Conservation (phyloP, 495 filamentous ascomycete species). For the Aspergillus taichungensis region DNA sequence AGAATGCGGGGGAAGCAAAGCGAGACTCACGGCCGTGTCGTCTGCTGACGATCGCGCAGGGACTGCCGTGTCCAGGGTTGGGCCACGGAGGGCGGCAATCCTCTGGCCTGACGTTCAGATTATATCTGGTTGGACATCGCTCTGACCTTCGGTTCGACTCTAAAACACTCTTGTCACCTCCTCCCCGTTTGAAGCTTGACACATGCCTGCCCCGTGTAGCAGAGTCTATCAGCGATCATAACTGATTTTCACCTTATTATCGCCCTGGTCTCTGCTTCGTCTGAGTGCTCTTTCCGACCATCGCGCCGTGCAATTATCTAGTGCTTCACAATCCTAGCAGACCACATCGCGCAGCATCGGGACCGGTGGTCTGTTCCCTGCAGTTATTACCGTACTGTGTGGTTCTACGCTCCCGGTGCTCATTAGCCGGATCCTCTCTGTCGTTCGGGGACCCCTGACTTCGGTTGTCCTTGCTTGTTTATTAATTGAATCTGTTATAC, state of each 20-base stretch:
- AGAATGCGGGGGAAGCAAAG: constrained; percentile 1
- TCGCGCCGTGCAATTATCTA: no score
- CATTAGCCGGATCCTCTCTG: neutral
- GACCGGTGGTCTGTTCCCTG: neutral
- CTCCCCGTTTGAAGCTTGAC: neutral
- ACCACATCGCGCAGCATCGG: no score
- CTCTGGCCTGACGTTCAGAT: no score
- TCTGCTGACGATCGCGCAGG: neutral
- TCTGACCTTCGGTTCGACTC: constrained; percentile 1
- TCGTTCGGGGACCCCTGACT: constrained; percentile 1
- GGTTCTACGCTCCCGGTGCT: neutral
- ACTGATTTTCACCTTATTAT: no score
- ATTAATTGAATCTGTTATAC: neutral
- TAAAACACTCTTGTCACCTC: constrained; percentile 4
- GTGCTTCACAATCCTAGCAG: no score
- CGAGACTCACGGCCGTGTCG: neutral
- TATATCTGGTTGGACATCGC: no score
- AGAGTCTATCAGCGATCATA: no score
- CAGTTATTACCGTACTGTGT: neutral
- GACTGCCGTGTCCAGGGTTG: neutral
- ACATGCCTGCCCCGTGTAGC: neutral
- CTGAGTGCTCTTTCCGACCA: no score
- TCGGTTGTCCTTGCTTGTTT: constrained; percentile 1
- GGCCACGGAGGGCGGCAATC: neutral
- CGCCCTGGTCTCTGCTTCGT: no score